These are phyloP conservation scores for Pseudozyma sp. DNA, from an alignment of 1,284 basidiomycete species.

Conservation along the genomic window DNA sequence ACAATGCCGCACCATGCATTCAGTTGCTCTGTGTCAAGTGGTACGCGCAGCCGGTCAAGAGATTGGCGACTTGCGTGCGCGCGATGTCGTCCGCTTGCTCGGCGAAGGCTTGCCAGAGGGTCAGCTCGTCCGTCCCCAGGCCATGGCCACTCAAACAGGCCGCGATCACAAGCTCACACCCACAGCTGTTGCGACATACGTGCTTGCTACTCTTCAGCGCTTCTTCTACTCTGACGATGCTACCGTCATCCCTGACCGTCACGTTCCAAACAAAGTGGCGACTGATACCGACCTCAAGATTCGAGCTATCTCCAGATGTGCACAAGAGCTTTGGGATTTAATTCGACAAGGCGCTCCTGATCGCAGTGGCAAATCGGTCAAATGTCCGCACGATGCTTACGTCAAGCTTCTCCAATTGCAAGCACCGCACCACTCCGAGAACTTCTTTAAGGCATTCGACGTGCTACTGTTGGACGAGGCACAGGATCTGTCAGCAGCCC, in stretches of 20 bases:
- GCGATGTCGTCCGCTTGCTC: conserved; percentile 53
- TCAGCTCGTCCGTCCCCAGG: conserved; percentile 24
- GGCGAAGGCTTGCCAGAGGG: conserved; percentile 52
- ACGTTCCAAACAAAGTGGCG: conserved; percentile 52
- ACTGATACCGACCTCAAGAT: conserved; percentile 54
- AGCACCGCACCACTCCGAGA: conserved; percentile 40
- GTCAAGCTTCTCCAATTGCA: conserved; percentile 63
- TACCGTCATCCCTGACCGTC: conserved; percentile 39
- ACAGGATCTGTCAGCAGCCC: conserved; percentile 63
- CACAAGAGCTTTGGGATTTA: conserved; percentile 54
- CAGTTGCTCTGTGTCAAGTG: conserved; percentile 55
- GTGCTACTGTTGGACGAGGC: conserved; percentile 63
- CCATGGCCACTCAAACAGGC: conserved; percentile 29
- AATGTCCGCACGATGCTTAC: conserved; percentile 63
- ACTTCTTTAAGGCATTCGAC: conserved; percentile 54
- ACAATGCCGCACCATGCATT: conserved; percentile 64
- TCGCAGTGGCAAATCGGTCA: conserved; percentile 40
- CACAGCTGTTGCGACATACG: conserved; percentile 60
- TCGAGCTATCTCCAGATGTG: conserved; percentile 39
- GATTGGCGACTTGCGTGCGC: conserved; percentile 52
- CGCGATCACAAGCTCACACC: conserved; percentile 47
- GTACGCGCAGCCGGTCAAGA: conserved; percentile 46
- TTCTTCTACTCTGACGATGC: conserved; percentile 61
- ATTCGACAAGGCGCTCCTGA: conserved; percentile 44
- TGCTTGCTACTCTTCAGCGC: conserved; percentile 55